phyloP scores from a whole-genome alignment of 768 basidiomycete species.

The Kwoniella shandongensis region DNA sequence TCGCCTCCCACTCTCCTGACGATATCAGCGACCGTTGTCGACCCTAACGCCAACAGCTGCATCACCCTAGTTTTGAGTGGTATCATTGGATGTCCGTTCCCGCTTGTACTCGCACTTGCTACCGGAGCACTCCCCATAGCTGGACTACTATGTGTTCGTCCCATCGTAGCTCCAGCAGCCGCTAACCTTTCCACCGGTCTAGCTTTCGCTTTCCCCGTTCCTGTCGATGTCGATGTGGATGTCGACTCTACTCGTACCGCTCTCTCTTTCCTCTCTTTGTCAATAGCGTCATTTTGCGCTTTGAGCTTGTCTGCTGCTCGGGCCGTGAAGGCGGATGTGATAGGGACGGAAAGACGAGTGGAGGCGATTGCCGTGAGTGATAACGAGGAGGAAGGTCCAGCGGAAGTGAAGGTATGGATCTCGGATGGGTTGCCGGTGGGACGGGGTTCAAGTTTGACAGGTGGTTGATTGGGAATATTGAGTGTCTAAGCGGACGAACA shows the following conservation, averaged over 20 bases:
- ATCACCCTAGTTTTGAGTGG: slow-evolving; percentile 48
- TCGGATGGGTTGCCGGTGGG: slow-evolving; percentile 27
- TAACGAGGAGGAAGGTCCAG: slow-evolving; percentile 11
- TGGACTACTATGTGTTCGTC: slow-evolving; percentile 28
- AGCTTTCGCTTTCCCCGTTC: not conserved
- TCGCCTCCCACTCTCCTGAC: slow-evolving; percentile 34
- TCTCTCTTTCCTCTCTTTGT: slow-evolving; percentile 23
- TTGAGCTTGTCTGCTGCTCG: slow-evolving; percentile 24
- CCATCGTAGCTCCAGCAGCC: slow-evolving; percentile 9
- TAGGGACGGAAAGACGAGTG: slow-evolving; percentile 34
- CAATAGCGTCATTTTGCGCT: slow-evolving; percentile 24
- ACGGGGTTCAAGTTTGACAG: slow-evolving; percentile 24
- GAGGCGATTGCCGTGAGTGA: slow-evolving; percentile 20
- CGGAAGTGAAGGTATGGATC: slow-evolving; percentile 22
- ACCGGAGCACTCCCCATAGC: slow-evolving; percentile 8
- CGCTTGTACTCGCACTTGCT: not conserved
- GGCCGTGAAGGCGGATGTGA: slow-evolving; percentile 20
- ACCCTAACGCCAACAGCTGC: slow-evolving; percentile 43
- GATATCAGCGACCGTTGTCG: slow-evolving; percentile 30
- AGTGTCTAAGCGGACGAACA: slow-evolving; percentile 19
- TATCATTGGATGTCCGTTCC: slow-evolving; percentile 23
- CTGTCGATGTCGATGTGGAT: slow-evolving; percentile 6
- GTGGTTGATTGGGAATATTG: slow-evolving; percentile 18
- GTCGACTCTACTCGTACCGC: slow-evolving; percentile 21
- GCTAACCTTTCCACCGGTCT: not conserved